Evolutionary conservation across 73 alveolate species (phyloP), one percentile per base, ranked within the genome.

Genomic region (Paramecium primaurelia): DNA sequence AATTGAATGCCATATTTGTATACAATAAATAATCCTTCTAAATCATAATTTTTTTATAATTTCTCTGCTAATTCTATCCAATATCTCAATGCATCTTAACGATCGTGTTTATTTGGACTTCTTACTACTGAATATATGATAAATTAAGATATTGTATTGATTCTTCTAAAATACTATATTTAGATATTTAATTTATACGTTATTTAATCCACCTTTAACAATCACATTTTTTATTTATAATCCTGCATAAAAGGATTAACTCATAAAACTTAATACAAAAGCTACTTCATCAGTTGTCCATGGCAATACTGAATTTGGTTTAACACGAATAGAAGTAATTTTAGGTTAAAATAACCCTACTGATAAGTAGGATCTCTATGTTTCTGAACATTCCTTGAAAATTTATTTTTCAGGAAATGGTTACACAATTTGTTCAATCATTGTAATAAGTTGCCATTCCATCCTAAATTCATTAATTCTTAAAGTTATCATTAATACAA

Each of bases 21-120:
- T 11, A 80, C 58, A 4, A 80, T n/a, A n/a, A 80, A 80, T 45
- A 80, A 47, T n/a, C 91, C 91, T 28, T 80, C 91, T 26, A 80
- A 47, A 49, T 80, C 91, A 25, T 47, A 25, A 47, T 80, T 80
- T 2, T 45, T 36, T 40, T 47, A 10, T 6, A 80, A 26, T 80
- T 80, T 28, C 51, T 25, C 75, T 18, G 77, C 71, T 26, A 80
- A 16, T 3, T 47, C 73, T 44, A 80, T 25, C 91, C 91, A 80
- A 80, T 80, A 80, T 14, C 38, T 45, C 6, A 80, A 45, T 9
- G 49, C 71, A 25, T 80, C 91, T 28, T 80, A 44, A 22, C 91
- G 49, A 14, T 42, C 75, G 6, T 26, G 47, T 49, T 80, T 80
- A 8, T 80, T 44, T 40, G 47, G 44, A 44, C 58, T 42, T 47